Evolutionary conservation across 1,139 yeast genomes (phyloP), one percentile per base, ranked within the genome.

Genomic region (Geotrichum macrosporum): DNA sequence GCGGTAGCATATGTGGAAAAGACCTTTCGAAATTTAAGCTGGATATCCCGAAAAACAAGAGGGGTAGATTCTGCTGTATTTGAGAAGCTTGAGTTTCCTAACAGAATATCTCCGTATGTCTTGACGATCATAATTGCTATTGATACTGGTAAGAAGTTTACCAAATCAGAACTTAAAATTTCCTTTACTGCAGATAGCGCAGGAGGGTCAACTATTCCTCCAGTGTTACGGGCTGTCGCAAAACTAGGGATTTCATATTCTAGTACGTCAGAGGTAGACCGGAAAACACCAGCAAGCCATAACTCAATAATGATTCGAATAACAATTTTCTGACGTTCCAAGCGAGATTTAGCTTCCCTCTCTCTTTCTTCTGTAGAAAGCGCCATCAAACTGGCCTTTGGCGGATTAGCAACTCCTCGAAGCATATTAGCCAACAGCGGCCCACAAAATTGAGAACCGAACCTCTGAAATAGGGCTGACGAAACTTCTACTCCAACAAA

Each of bases 401-500:
- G 50, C 1, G 80, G 77, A 44, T 67, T 69, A 3, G 70, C 63
- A 16, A 81, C 65, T 3, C 73, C 73, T 19, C 64, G 62, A 10
- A 81, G 64, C 50, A 84, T 67, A 51, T 71, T 64, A 0, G 72
- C 63, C 53, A 82, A 61, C 48, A 86, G 58, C 20, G 61, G 64
- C 0, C 79, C 76, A 0, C 87, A 74, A 60, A 85, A 82, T 8
- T 65, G 62, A 0, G 54, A 47, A 2, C 71, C 63, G 61, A 88
- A 87, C 44, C 96, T 69, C 62, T 84, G 95, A 64, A 87, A 95
- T 22, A 89, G 66, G 0, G 80, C 81, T 36, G 89, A 78, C 0
- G 83, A 73, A 1, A 87, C 75, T 55, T 82, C 88, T 31, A 78
- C 73, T 1, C 83, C 80, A 0, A 92, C 81, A 18, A 60, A 55